Conservation (phyloP, 495 filamentous ascomycete genomes). For the Polyplosphaeria fusca region DNA sequence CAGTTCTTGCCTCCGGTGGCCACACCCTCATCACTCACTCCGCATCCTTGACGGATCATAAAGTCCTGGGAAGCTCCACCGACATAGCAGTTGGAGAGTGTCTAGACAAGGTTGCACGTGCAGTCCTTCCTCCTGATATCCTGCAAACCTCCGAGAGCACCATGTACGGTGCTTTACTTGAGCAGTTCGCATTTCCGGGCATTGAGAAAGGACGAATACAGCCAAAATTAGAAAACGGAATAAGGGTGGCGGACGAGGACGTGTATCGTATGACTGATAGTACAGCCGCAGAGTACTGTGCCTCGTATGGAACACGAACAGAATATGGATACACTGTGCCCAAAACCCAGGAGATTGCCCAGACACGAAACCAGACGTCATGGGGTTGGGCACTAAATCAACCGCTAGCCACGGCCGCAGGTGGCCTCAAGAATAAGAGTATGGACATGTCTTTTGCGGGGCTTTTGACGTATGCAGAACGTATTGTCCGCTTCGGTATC, state of each 20-base stretch:
- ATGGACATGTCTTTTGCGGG: slow-evolving; percentile 66
- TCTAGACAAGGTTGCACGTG: slow-evolving; percentile 80
- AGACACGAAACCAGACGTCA: slow-evolving; percentile 40
- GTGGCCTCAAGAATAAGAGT: slow-evolving; percentile 35
- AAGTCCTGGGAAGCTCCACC: slow-evolving; percentile 62
- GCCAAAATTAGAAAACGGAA: slow-evolving; percentile 3
- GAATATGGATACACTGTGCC: slow-evolving; percentile 44
- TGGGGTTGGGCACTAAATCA: slow-evolving; percentile 59
- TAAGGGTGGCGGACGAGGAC: too few relatives aligned
- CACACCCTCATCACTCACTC: slow-evolving; percentile 85
- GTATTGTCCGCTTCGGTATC: slow-evolving; percentile 44
- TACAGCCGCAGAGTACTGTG: slow-evolving; percentile 46
- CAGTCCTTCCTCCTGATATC: slow-evolving; percentile 58
- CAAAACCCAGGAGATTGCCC: slow-evolving; percentile 51
- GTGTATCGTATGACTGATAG: slow-evolving; percentile 19
- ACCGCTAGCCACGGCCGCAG: slow-evolving; percentile 51
- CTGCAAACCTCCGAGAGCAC: slow-evolving; percentile 49
- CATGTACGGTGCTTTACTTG: slow-evolving; percentile 76
- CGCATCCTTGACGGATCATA: slow-evolving; percentile 60
- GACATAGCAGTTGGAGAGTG: slow-evolving; percentile 83
- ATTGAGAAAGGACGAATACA: neutral
- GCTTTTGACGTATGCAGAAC: slow-evolving; percentile 53
- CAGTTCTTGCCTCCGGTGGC: slow-evolving; percentile 86
- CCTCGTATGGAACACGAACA: slow-evolving; percentile 4
- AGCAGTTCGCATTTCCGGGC: slow-evolving; percentile 72